Evolutionary conservation across 345 rosid species (phyloP), one percentile per base, ranked within the genome.

Genomic region (Angophora floribunda): DNA sequence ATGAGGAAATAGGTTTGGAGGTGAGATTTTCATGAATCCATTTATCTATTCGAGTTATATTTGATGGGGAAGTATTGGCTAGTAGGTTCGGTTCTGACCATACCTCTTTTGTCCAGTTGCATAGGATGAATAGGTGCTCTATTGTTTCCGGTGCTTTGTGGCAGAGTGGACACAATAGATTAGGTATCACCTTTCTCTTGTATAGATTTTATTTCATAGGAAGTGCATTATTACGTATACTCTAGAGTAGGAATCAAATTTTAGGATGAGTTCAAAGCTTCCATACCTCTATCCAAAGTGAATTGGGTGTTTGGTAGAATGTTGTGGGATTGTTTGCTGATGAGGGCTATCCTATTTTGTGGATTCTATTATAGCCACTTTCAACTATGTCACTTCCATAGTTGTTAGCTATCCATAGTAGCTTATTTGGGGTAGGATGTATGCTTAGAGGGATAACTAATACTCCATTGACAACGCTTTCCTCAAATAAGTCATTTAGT

Each of bases 391-490:
- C 21, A 8, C 12, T 21, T 21, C 24, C 28, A 5, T 0, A 55
- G 22, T 11, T 8, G 0, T 22, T 55, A 8, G 10, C 5, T 9
- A 24, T 55, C 61, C 28, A 55, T 28, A 8, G 24, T 21, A 55
- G 5, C 0, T 4, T 4, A 55, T 55, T 2, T 55, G 21, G 28
- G 24, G 22, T 1, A 22, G 0, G 28, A 55, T 55, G 22, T 55
- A 55, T 2, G 13, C 3, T 55, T 0, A 9, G 28, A 22, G 13
- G 28, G 9, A 28, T 55, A 22, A 12, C 28, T 55, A 55, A 55
- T 21, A 55, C 24, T 12, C 21, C 61, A 2, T 36, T 36, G 41
- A 36, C 41, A 36, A 36, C 4, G 41, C 41, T 36, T 36, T 36
- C 41, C 41, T 36, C 41, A 36, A 36, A 36, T 36, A 36, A 36